Evolutionary conservation across 78 protist genomes (phyloP).

Genomic region (Dictyostelium purpureum): DNA sequence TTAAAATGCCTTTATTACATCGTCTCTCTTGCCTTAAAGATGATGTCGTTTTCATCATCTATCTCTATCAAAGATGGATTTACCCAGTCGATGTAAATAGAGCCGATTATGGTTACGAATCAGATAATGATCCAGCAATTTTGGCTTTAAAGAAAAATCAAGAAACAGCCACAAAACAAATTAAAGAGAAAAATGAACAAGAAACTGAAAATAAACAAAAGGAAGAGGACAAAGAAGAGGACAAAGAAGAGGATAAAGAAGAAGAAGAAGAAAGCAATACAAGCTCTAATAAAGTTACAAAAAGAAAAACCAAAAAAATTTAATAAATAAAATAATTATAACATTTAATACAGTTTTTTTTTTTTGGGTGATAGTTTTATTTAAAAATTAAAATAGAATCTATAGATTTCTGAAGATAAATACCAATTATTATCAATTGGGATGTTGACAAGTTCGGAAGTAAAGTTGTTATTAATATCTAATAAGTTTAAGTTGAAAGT

Average conservation of each 20-base stretch:
- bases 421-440: too few species aligned
- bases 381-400: too few species aligned
- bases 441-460: too few species aligned
- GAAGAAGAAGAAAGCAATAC: neutral
- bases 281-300: neutral
- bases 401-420: too few species aligned
- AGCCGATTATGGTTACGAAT: conserved; percentile 66
- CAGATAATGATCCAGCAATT: neutral
- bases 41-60: conserved; percentile 93
- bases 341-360: too few species aligned
- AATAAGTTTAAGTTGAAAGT: too few species aligned
- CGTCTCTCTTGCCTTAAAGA: conserved; percentile 97
- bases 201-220: neutral
- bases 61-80: conserved; percentile 93
- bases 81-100: conserved; percentile 94
- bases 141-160: neutral
- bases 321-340: neutral
- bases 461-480: too few species aligned
- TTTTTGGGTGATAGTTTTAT: too few species aligned
- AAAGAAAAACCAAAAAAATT: conserved; percentile 25
- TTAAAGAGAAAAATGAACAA: neutral
- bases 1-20: conserved; percentile 97
- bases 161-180: neutral
- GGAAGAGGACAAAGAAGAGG: neutral
- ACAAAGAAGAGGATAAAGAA: neutral